phyloP scores from a whole-genome alignment of 768 basidiomycete species.

The Auricularia auricula-judae region DNA sequence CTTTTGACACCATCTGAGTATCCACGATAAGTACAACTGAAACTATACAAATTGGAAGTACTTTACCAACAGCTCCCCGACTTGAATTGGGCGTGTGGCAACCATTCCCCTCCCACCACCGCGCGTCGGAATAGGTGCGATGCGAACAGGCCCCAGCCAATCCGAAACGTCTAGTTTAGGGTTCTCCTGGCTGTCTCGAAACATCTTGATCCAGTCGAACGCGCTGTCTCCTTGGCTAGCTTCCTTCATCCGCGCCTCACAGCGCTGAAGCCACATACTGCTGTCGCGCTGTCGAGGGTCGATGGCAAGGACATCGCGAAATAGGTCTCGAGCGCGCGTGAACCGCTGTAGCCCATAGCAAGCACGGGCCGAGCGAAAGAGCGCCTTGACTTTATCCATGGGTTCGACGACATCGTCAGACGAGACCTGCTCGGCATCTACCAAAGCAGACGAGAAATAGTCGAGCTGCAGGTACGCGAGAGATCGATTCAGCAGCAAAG shows the following conservation, averaged over 20 bases:
- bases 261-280: constrained; percentile 10
- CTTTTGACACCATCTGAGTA: not conserved
- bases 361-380: constrained; percentile 14
- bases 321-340: constrained; percentile 6
- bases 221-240: constrained; percentile 5
- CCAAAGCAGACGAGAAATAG: constrained; percentile 14
- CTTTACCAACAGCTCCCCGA: constrained; percentile 5
- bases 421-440: constrained; percentile 15
- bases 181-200: constrained; percentile 5
- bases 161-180: constrained; percentile 15
- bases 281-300: not conserved
- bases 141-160: constrained; percentile 9
- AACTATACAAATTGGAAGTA: not conserved
- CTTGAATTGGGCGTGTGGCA: constrained; percentile 3
- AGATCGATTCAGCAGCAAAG: constrained; percentile 19
- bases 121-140: not conserved
- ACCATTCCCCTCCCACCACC: constrained; percentile 10
- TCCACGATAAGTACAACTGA: not conserved
- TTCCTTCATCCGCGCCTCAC: constrained; percentile 13
- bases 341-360: constrained; percentile 16
- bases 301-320: constrained; percentile 8
- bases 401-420: not conserved
- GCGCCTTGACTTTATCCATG: constrained; percentile 13
- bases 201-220: constrained; percentile 19
- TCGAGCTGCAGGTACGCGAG: constrained; percentile 15